phyloP scores from a whole-genome alignment of 495 filamentous ascomycete genomes.

The Xylaria bambusicola region DNA sequence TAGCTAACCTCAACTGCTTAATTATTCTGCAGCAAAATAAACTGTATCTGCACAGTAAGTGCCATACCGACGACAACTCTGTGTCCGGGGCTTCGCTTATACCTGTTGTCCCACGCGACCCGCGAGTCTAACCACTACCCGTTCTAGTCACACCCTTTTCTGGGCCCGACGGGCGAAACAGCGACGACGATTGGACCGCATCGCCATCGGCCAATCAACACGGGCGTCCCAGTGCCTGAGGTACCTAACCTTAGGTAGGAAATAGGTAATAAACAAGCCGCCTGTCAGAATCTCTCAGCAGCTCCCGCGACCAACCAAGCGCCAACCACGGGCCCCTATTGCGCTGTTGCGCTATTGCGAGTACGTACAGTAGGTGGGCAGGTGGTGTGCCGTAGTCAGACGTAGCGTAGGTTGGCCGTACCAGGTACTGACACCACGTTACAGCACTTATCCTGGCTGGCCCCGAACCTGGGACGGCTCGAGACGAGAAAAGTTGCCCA shows the following conservation, averaged over 20 bases:
- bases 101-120: conserved; percentile 9
- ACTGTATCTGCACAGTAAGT: too few species aligned
- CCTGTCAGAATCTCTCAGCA: too few species aligned
- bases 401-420: too few species aligned
- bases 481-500: conserved; percentile 17
- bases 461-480: background rate
- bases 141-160: conserved; percentile 3
- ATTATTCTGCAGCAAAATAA: too few species aligned
- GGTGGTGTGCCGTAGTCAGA: background rate
- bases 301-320: background rate
- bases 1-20: too few species aligned
- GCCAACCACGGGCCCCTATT: conserved; percentile 4
- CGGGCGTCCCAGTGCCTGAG: conserved; percentile 1
- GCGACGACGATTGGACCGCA: conserved; percentile 2
- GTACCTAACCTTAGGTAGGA: background rate
- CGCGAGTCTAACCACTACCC: conserved; percentile 13
- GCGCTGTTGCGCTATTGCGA: too few species aligned
- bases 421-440: background rate
- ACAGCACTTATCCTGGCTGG: background rate
- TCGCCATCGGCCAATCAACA: background rate
- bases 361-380: background rate
- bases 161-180: conserved; percentile 1
- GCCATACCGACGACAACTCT: too few species aligned
- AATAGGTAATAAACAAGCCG: background rate
- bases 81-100: too few species aligned